Percentiles rank a stretch among this genome's conserved stretches.
phyloP scores from a whole-genome alignment of 202 grass and related monocot species.

The Setaria italica region DNA sequence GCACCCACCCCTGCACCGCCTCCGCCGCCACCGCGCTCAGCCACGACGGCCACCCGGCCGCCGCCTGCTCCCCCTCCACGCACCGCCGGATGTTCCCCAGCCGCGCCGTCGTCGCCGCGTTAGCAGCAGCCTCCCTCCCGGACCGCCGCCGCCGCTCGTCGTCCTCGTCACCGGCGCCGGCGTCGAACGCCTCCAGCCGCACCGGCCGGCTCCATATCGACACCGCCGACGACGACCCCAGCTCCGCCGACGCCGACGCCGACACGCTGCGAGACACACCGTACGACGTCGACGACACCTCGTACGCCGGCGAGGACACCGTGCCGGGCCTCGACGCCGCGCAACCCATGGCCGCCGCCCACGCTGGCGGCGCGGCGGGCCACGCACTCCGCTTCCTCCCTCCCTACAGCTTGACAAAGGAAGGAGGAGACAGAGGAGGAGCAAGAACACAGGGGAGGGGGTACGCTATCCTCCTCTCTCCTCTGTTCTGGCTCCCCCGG shows the following conservation, averaged over 20 bases:
- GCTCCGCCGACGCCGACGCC: slow-evolving; percentile 35
- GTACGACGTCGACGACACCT: slow-evolving; percentile 53
- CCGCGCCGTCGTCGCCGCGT: background rate
- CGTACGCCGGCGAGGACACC: slow-evolving; percentile 61
- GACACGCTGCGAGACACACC: slow-evolving; percentile 44
- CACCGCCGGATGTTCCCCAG: slow-evolving; percentile 64
- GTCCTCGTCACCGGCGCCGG: background rate
- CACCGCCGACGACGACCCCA: background rate
- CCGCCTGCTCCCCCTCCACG: slow-evolving; percentile 68
- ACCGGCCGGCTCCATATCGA: slow-evolving; percentile 54
- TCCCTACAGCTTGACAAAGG: background rate
- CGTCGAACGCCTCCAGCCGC: slow-evolving; percentile 42
- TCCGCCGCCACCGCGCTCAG: slow-evolving; percentile 82
- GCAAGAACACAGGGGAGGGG: slow-evolving; percentile 50
- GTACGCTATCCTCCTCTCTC: background rate
- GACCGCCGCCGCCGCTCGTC: slow-evolving; percentile 33
- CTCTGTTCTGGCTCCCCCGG: slow-evolving; percentile 45
- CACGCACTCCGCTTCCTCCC: background rate
- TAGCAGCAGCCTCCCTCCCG: background rate
- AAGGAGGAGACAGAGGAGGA: slow-evolving; percentile 43
- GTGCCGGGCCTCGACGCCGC: slow-evolving; percentile 62
- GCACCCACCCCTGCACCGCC: slow-evolving; percentile 87
- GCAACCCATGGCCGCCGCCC: slow-evolving; percentile 68
- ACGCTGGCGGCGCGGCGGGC: background rate
- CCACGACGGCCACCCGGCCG: slow-evolving; percentile 88